These are phyloP conservation scores for Saussurea involucrata DNA, from an alignment of 129 eudicot species.

Conservation along the genomic window DNA sequence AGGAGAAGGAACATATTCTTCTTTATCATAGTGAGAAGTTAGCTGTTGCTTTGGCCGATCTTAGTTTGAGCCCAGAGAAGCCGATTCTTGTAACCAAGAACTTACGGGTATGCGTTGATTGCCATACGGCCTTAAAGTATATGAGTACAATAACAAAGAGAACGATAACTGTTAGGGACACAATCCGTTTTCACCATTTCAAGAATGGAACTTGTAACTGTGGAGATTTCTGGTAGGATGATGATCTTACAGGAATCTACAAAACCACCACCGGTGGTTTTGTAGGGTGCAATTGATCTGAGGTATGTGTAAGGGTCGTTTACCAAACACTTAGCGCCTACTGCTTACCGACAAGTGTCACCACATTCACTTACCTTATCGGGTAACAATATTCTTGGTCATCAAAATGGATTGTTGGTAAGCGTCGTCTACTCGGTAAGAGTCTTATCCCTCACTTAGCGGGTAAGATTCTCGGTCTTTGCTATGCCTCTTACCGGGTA, in stretches of 20 bases:
- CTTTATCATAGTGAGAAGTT: constrained; percentile 86
- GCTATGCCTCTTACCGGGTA: no score
- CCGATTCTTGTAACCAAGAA: constrained; percentile 74
- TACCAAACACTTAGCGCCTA: no score
- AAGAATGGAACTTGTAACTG: constrained; percentile 78
- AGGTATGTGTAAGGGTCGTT: no score
- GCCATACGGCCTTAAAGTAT: constrained; percentile 70
- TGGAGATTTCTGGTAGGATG: constrained; percentile 79
- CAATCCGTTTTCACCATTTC: constrained; percentile 77
- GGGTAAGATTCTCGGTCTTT: no score
- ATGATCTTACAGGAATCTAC: neutral
- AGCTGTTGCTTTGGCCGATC: constrained; percentile 71
- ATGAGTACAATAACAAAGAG: constrained; percentile 59
- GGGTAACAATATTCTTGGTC: no score
- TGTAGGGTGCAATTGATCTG: neutral
- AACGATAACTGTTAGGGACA: constrained; percentile 72
- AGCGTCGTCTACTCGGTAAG: no score
- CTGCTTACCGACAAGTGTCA: no score
- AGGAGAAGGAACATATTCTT: constrained; percentile 79
- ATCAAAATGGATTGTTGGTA: no score
- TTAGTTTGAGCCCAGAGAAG: constrained; percentile 39
- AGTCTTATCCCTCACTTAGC: no score
- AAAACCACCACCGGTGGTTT: neutral
- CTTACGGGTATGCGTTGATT: constrained; percentile 80
- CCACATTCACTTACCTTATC: no score